Conservation (phyloP, 495 filamentous ascomycete genomes). For the Endocarpon pusillum region DNA sequence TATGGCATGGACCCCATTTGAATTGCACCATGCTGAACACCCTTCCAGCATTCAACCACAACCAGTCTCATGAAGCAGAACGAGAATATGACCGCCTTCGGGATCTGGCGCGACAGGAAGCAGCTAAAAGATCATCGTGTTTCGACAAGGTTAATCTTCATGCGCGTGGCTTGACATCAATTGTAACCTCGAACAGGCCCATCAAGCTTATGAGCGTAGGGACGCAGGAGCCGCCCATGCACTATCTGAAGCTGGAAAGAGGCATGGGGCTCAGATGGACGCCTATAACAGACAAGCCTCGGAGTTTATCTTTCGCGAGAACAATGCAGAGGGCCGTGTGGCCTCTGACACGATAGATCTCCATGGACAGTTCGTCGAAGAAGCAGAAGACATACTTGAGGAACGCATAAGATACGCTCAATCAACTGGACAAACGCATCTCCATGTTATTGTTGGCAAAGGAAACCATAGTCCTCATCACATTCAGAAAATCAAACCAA, state of each 20-base stretch:
- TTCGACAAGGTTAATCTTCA: conserved; percentile 41
- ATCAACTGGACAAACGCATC: conserved; percentile 50
- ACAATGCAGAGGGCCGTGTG: conserved; percentile 59
- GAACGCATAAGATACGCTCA: conserved; percentile 61
- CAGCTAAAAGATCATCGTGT: conserved; percentile 53
- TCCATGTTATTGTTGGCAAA: conserved; percentile 86
- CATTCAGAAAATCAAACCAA: conserved; percentile 80
- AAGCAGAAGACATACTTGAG: conserved; percentile 81
- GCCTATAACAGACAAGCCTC: conserved; percentile 76
- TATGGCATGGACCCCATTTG: conserved; percentile 15
- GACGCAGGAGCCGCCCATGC: conserved; percentile 66
- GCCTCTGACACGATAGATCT: conserved; percentile 76
- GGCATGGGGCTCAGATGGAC: conserved; percentile 61
- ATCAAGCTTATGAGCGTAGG: conserved; percentile 62
- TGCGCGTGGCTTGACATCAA: background rate
- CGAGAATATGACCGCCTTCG: conserved; percentile 86
- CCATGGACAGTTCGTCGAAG: conserved; percentile 83
- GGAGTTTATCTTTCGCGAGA: conserved; percentile 86
- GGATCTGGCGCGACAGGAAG: conserved; percentile 62
- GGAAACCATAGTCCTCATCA: conserved; percentile 70
- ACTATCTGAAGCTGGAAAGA: conserved; percentile 69
- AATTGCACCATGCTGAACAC: conserved; percentile 4
- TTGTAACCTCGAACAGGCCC: conserved; percentile 32
- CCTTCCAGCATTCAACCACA: conserved; percentile 64
- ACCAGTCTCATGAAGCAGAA: conserved; percentile 46